phyloP scores from a whole-genome alignment of 805 yeast species.

The Blastobotrys peoriensis region DNA sequence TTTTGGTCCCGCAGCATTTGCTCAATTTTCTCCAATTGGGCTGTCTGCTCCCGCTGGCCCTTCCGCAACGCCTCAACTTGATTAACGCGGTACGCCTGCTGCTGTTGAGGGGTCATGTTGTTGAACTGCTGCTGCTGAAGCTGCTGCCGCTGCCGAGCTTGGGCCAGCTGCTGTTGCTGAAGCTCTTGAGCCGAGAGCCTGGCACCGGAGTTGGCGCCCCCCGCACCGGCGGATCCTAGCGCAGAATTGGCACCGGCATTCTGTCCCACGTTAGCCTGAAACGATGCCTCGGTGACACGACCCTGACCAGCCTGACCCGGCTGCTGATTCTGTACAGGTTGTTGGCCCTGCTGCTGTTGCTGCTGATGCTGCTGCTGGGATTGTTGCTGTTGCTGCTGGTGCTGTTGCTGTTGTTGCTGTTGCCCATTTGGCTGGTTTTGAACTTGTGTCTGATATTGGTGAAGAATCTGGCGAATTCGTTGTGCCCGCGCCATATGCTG shows the following conservation, averaged over 20 bases:
- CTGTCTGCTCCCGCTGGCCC: conserved; percentile 15
- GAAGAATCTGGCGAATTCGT: conserved; percentile 19
- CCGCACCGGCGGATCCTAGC: conserved; percentile 6
- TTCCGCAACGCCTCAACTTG: conserved; percentile 19
- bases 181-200: conserved; percentile 15
- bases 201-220: conserved; percentile 13
- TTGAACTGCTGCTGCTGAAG: conserved; percentile 11
- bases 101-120: conserved; percentile 20
- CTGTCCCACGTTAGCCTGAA: too few relatives aligned
- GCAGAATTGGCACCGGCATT: conserved; percentile 3
- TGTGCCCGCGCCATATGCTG: conserved; percentile 29
- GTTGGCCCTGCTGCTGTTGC: conserved; percentile 18
- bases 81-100: conserved; percentile 13
- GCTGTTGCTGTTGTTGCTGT: conserved; percentile 15
- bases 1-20: conserved; percentile 16
- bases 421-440: conserved; percentile 19
- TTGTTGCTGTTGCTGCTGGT: conserved; percentile 18
- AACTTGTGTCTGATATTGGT: conserved; percentile 20
- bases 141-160: conserved; percentile 5
- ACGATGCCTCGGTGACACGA: too few relatives aligned
- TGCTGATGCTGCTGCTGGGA: conserved; percentile 18
- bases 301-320: conserved; percentile 6
- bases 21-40: conserved; percentile 16
- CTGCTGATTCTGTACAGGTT: conserved; percentile 12
- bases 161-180: conserved; percentile 10